Base-by-base conservation (phyloP, 75 land plant species). In the Azolla pinnata region DNA sequence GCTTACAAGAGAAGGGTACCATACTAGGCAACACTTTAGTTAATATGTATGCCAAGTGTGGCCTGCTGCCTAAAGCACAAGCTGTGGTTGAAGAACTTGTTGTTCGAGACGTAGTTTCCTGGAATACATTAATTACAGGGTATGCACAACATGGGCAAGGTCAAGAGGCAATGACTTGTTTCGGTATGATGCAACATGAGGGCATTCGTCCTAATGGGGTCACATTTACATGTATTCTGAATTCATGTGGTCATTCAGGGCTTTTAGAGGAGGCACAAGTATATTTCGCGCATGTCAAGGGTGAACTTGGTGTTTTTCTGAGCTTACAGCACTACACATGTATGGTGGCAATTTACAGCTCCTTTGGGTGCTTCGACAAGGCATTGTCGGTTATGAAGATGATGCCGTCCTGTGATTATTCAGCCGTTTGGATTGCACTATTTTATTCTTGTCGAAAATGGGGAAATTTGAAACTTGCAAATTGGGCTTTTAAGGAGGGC, bases 81-180 rank as follows among this genome's bases (percentile, higher is more conserved):
- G 17, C 16, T 0, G 53, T 61, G 34, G 61, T 67, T 17, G 67
- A 67, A 28, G 33, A 48, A 48, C 44, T 61, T 33, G 25, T 17
- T 42, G 34, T 21, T 27, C 34, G 54, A 28, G 53, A 40, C 17
- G 34, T 63, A 4, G 20, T 67, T 25, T 67, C 70, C 21, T 67
- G 66, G 55, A 62, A 42, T 61, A 29, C 40, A 21, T 48, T 67
- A 66, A 51, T 67, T 61, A 52, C 67, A 33, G 70, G 66, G 59
- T 67, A 67, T 29, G 65, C 70, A 34, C 48, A 49, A 61, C 47
- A 52, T 61, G 70, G 69, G n/a, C 25, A 17, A 17, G 33, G 29
- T 10, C 16, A 19, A 24, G 60, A 57, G 2, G 72, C 68, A 25
- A 10, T 69, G 18, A 30, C 28, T 10, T 59, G 65, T 0, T 65